Evolutionary conservation across 352 stramenopile genomes (phyloP), one percentile per base, ranked within the genome.

Genomic region (Pythium phragmiticola): DNA sequence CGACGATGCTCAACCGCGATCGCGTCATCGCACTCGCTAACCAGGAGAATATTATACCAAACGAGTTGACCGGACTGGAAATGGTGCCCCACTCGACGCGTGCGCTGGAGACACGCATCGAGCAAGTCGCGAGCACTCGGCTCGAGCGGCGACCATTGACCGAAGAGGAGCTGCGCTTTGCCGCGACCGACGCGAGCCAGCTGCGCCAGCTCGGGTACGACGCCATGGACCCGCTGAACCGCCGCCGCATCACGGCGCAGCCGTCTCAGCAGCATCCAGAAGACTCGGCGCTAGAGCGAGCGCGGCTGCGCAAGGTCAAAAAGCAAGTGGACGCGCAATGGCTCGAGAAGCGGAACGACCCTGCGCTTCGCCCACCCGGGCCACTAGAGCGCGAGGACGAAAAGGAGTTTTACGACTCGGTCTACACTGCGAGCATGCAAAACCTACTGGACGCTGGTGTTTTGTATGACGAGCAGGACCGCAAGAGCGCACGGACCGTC

Each of bases 281-380:
- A 23, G 63, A 72, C 48, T 71, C 69, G 19, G 66, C 66, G 8
- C 64, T 91, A 33, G 67, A 72, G 16, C 75, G 77, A 26, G 80
- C 80, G 12, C 82, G 78, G 13, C 55, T 74, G 56, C 75, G 80
- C 42, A 87, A 84, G 65, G 80, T 91, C 28, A 68, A 59, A 59
- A 91, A 91, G 57, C 82, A 91, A 50, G 69, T 91, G 11, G 71
- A 88, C 60, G 57, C 80, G 33, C 75, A 75, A 63, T 91, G 82
- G 82, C 59, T 89, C 30, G 68, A 84, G 36, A 63, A 63, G 30
- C 78, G 80, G n/a, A 71, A 77, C 17, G 80, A 91, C 43, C 67
- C 69, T 14, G 62, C 71, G 6, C 87, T 87, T 46, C 80, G 80
- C 1, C 82, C 82, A 0, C 71, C 68, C 3, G 64, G 60, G 14